These are phyloP conservation scores for Antrodiella citrinella DNA, from an alignment of 768 basidiomycete species.

Conservation along the genomic window DNA sequence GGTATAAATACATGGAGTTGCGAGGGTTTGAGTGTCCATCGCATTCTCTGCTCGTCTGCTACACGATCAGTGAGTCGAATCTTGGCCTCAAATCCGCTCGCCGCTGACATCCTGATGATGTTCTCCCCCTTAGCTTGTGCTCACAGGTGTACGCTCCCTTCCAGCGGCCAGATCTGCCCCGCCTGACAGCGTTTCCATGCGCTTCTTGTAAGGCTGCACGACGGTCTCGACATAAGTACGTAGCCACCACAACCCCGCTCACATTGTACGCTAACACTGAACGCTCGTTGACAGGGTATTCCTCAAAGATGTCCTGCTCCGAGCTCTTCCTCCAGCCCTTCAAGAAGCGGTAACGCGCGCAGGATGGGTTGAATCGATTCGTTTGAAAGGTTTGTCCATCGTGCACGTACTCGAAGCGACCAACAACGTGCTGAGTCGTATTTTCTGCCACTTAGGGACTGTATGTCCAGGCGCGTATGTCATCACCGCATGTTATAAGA, in stretches of 20 bases:
- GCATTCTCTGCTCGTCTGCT: too few relatives aligned
- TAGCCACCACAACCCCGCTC: neutral
- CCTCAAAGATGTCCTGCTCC: slow-evolving; percentile 6
- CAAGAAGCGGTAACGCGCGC: slow-evolving; percentile 22
- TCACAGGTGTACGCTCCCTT: slow-evolving; percentile 17
- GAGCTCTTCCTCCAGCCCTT: slow-evolving; percentile 24
- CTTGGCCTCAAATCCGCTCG: too few relatives aligned
- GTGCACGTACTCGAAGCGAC: too few relatives aligned
- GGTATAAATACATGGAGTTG: too few relatives aligned
- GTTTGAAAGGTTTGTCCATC: neutral
- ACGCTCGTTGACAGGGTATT: neutral
- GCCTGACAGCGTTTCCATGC: slow-evolving; percentile 27
- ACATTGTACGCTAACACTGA: neutral
- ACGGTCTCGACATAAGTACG: slow-evolving; percentile 27
- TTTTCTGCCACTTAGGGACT: too few relatives aligned
- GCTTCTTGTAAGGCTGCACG: slow-evolving; percentile 34
- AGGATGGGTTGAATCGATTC: slow-evolving; percentile 1
- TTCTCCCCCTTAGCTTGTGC: too few relatives aligned
- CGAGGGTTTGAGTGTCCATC: too few relatives aligned
- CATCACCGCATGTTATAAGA: too few relatives aligned
- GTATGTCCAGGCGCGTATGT: too few relatives aligned
- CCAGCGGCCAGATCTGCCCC: slow-evolving; percentile 17
- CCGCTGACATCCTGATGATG: too few relatives aligned
- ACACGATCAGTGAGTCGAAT: too few relatives aligned
- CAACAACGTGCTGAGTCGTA: too few relatives aligned